These are phyloP conservation scores for Neonectria coccinea DNA, from an alignment of 2,329 filamentous ascomycete genomes.

Conservation along the genomic window DNA sequence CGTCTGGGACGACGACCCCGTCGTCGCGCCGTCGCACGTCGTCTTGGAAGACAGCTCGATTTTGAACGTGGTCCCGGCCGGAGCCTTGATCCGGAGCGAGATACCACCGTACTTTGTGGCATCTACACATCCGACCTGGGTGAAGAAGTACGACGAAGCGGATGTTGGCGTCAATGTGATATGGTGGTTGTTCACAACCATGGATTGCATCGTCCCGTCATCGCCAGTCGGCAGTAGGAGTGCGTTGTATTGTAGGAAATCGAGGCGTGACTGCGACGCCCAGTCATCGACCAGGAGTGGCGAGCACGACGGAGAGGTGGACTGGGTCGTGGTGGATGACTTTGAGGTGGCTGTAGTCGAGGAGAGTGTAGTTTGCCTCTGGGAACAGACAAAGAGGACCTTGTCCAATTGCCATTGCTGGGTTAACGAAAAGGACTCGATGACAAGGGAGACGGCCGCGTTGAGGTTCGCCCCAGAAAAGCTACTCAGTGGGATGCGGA, in stretches of 20 bases:
- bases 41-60: conserved; percentile 63
- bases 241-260: conserved; percentile 71
- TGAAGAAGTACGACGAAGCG: conserved; percentile 68
- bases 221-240: conserved; percentile 66
- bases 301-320: conserved; percentile 49
- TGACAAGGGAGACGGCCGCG: conserved; percentile 60
- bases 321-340: conserved; percentile 16
- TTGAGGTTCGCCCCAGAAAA: conserved; percentile 63
- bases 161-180: conserved; percentile 64
- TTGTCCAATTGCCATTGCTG: conserved; percentile 59
- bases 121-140: conserved; percentile 66
- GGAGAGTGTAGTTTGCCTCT: background rate
- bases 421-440: conserved; percentile 51
- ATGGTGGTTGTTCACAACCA: conserved; percentile 63
- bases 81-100: conserved; percentile 66
- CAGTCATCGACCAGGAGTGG: conserved; percentile 68
- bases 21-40: conserved; percentile 55
- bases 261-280: conserved; percentile 70
- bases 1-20: conserved; percentile 54
- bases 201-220: conserved; percentile 67
- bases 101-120: conserved; percentile 66
- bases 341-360: conserved; percentile 11
- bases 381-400: conserved; percentile 58
- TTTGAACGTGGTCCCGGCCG: conserved; percentile 62
- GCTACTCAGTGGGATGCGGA: conserved; percentile 62